phyloP scores from a whole-genome alignment of 208 protist genomes.

The Naegleria fowleri region DNA sequence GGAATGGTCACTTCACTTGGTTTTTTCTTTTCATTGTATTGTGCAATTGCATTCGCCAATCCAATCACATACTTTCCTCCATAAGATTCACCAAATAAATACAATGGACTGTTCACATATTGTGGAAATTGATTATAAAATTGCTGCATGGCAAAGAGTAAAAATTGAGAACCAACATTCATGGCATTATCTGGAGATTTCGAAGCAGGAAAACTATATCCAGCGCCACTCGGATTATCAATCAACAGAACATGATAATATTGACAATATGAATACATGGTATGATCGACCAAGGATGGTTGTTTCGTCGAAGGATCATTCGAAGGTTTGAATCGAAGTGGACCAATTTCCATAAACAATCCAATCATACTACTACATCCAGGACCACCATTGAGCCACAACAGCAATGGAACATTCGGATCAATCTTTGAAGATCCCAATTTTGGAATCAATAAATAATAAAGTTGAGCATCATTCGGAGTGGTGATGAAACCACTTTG shows the following conservation, averaged over 20 bases:
- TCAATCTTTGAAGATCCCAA: too few relatives aligned
- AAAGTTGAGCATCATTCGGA: too few relatives aligned
- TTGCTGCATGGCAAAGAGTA: conserved; percentile 44
- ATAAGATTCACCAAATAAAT: conserved; percentile 70
- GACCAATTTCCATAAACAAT: conserved; percentile 65
- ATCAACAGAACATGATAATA: conserved; percentile 74
- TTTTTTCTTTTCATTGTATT: background rate
- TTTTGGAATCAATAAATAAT: too few relatives aligned
- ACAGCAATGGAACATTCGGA: conserved; percentile 31
- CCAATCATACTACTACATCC: conserved; percentile 68
- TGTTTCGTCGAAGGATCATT: background rate
- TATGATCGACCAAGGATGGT: conserved; percentile 39
- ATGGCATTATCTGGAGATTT: conserved; percentile 40
- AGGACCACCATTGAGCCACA: conserved; percentile 81
- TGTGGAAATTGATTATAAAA: conserved; percentile 57
- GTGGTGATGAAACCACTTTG: too few relatives aligned
- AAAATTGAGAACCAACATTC: conserved; percentile 35
- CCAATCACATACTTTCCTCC: conserved; percentile 67
- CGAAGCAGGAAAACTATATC: conserved; percentile 64
- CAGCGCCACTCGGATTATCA: conserved; percentile 75
- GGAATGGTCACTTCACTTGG: background rate
- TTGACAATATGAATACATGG: conserved; percentile 67
- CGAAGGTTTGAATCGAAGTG: conserved; percentile 58
- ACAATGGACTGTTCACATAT: conserved; percentile 56
- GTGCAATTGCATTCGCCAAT: conserved; percentile 42